A percentile compares a stretch with the other conserved stretches of the same genome.
Conservation (phyloP, 352 stramenopile genomes). For the Plasmopara viticola region DNA sequence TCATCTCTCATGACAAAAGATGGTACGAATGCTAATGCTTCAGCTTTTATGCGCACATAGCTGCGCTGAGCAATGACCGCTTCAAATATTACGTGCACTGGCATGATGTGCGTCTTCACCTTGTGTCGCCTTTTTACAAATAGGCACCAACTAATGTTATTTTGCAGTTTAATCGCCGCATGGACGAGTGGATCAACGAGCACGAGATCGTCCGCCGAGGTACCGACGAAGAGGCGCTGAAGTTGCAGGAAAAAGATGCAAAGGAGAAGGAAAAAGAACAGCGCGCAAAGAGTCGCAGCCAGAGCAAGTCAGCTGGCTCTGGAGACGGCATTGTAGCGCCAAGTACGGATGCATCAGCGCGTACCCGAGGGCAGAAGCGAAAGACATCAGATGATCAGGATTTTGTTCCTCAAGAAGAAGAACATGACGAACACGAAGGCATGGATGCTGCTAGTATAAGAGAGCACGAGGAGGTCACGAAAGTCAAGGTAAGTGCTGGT, state of each 20-base stretch:
- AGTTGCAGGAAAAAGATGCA: conserved; percentile 68
- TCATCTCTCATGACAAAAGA: conserved; percentile 5
- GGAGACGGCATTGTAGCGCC: conserved; percentile 5
- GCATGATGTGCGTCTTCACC: conserved; percentile 46
- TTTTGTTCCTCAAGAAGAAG: conserved; percentile 78
- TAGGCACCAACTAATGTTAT: conserved; percentile 2
- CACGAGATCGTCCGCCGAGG: conserved; percentile 69
- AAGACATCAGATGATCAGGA: conserved; percentile 64
- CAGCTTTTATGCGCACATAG: conserved; percentile 15
- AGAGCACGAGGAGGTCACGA: conserved; percentile 98
- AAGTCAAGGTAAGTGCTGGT: conserved; percentile 76
- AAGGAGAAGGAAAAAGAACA: conserved; percentile 68
- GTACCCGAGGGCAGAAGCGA: conserved; percentile 68
- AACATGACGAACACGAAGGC: conserved; percentile 97
- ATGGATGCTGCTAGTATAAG: conserved; percentile 95
- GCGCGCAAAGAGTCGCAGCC: conserved; percentile 40
- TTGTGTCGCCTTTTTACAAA: not conserved
- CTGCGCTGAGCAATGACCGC: conserved; percentile 43
- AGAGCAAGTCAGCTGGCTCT: conserved; percentile 15
- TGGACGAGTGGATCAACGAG: conserved; percentile 87
- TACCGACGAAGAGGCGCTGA: conserved; percentile 67
- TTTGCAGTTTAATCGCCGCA: conserved; percentile 75
- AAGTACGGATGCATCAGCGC: conserved; percentile 26
- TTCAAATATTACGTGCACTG: conserved; percentile 86
- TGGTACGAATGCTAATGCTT: conserved; percentile 12